Evolutionary conservation across 2,329 filamentous ascomycete genomes (phyloP).

Genomic region (Fusarium penzigii): DNA sequence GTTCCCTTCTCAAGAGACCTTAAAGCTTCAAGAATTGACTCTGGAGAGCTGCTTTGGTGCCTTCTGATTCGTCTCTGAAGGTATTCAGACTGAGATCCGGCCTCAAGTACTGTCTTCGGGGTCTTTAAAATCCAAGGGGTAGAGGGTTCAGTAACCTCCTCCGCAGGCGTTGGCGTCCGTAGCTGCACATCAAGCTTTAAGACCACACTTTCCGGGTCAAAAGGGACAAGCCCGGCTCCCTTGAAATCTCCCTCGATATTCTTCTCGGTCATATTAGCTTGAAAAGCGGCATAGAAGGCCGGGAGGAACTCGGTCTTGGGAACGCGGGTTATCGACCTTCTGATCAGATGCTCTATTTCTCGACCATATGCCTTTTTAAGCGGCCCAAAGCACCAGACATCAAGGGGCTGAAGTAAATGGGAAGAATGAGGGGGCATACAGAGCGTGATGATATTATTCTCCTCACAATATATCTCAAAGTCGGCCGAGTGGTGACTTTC

Average conservation of each 20-base stretch:
- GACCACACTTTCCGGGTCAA: conserved; percentile 2
- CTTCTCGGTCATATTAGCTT: background rate
- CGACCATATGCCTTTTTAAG: too few relatives aligned
- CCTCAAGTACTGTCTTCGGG: background rate
- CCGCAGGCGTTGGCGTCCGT: background rate
- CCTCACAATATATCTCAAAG: background rate
- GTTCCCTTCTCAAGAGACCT: background rate
- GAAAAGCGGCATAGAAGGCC: background rate
- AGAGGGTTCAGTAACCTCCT: background rate
- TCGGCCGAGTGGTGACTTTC: background rate
- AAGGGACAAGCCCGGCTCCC: conserved; percentile 1
- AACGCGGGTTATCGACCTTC: background rate
- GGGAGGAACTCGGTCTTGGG: conserved; percentile 1
- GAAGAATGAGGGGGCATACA: too few relatives aligned
- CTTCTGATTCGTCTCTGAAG: background rate
- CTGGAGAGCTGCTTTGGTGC: background rate
- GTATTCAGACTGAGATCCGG: background rate
- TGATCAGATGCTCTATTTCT: background rate
- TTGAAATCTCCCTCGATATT: background rate
- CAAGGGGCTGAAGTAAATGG: background rate
- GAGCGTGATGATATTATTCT: background rate
- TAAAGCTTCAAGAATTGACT: background rate
- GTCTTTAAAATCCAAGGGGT: background rate
- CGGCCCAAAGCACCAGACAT: background rate
- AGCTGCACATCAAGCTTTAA: conserved; percentile 1